Base-by-base conservation (phyloP, 495 filamentous ascomycete species). In the Aspergillus taichungensis region DNA sequence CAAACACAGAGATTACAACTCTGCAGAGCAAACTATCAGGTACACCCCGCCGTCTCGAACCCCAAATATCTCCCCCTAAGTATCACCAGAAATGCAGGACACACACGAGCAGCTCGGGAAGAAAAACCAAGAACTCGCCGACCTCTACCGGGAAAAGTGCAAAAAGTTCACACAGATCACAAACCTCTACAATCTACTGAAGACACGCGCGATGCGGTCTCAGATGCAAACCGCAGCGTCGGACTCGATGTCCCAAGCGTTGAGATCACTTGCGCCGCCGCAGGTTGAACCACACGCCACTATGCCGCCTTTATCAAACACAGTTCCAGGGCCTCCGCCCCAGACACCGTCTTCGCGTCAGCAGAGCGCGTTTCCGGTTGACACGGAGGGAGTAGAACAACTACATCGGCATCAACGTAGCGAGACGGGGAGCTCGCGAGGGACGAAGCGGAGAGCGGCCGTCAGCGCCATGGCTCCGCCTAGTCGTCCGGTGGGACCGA, bases 101-200 rank as follows among this genome's bases (percentile, higher is more conserved):
- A 74, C 83, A 12, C 77, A 86, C 46, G 80, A 86, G 13, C 69
- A 71, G 10, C 72, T 95, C 3, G 72, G 80, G 45, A 76, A 77
- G 29, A 89, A 88, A 59, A 88, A 88, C 43, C 76, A 86, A 28
- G 87, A 92, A 12, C 70, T 95, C 3, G 69, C 75, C 27, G 74
- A 82, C 39, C 71, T 79, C 3, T 80, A 81, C 47, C 73, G 77
- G 34, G 84, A 91, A 30, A 94, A 94, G 55, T 82, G 68, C 46
- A 80, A 79, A 34, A 84, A 85, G 46, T 75, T 87, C n/a, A 67
- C 80, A 4, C 83, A 89, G 45, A 82, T 82, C 13, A 87, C 88
- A 51, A 85, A 90, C 50, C 75, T 94, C 6, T 96, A 95, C 49
- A 83, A 88, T 50, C 76, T 83, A 30, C 69, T 95, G 36, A 95